These are phyloP conservation scores for Gossypium davidsonii DNA, from an alignment of 441 rosid genomes.

Conservation along the genomic window DNA sequence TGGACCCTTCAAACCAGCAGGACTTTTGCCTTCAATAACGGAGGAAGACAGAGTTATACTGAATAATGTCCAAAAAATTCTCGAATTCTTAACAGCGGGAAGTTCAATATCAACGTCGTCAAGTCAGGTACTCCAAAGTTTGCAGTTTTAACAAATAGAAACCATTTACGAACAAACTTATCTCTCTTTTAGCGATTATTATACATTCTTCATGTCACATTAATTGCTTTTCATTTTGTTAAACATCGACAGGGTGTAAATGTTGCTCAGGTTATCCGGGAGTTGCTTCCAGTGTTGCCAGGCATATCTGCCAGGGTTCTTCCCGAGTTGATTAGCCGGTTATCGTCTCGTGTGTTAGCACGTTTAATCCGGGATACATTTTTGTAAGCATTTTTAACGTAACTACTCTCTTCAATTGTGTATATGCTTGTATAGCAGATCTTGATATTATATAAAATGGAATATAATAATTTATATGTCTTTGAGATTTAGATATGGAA, in stretches of 20 bases:
- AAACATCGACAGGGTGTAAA: slow-evolving; percentile 40
- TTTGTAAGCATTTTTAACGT: slow-evolving; percentile 23
- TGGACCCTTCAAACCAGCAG: slow-evolving; percentile 71
- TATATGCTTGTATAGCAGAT: slow-evolving; percentile 14
- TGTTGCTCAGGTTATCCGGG: slow-evolving; percentile 48
- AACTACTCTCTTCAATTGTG: slow-evolving; percentile 15
- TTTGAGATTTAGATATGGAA: neutral
- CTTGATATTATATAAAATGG: neutral
- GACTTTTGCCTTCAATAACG: slow-evolving; percentile 67
- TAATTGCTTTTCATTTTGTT: neutral
- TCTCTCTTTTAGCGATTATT: neutral
- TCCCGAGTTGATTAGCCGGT: slow-evolving; percentile 70
- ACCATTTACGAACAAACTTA: neutral
- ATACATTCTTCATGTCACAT: neutral
- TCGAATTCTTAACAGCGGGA: slow-evolving; percentile 71
- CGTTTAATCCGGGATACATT: slow-evolving; percentile 70
- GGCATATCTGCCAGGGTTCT: slow-evolving; percentile 71
- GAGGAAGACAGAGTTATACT: slow-evolving; percentile 76
- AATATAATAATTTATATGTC: neutral
- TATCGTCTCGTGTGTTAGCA: slow-evolving; percentile 75
- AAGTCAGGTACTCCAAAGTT: slow-evolving; percentile 45
- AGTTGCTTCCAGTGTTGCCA: slow-evolving; percentile 78
- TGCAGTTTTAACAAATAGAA: neutral
- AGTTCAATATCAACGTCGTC: slow-evolving; percentile 51
- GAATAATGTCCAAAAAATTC: slow-evolving; percentile 71